Percentiles rank a stretch among this genome's conserved stretches.
Conservation (phyloP, 1,139 yeast species). For the Geotrichum siamense region DNA sequence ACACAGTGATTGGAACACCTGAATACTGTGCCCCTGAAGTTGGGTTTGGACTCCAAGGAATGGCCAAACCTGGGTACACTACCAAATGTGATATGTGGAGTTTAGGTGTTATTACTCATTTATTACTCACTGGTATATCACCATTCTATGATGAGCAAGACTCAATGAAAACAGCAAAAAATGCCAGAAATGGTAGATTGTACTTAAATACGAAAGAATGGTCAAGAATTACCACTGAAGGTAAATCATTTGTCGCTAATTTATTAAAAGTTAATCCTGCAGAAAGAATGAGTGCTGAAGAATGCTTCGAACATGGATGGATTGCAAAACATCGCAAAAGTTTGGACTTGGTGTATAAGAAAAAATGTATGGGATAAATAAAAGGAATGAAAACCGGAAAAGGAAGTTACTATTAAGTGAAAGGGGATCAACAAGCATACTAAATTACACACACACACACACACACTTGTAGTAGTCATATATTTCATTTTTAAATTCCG, state of each 20-base stretch:
- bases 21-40: slow-evolving; percentile 67
- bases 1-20: slow-evolving; percentile 57
- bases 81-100: slow-evolving; percentile 64
- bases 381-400: too few species aligned
- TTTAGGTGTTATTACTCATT: slow-evolving; percentile 51
- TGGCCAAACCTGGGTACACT: slow-evolving; percentile 39
- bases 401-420: too few species aligned
- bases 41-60: slow-evolving; percentile 36
- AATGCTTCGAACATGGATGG: slow-evolving; percentile 44
- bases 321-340: slow-evolving; percentile 34
- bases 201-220: slow-evolving; percentile 40
- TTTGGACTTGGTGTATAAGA: slow-evolving; percentile 25
- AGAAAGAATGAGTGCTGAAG: slow-evolving; percentile 36
- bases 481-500: too few species aligned
- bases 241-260: slow-evolving; percentile 41
- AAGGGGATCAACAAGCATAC: too few species aligned
- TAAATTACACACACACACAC: too few species aligned
- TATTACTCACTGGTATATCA: slow-evolving; percentile 49
- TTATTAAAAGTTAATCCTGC: slow-evolving; percentile 39
- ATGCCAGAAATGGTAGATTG: slow-evolving; percentile 40
- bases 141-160: slow-evolving; percentile 50
- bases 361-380: too few species aligned
- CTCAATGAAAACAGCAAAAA: slow-evolving; percentile 35
- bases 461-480: too few species aligned
- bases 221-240: slow-evolving; percentile 37